phyloP scores from a whole-genome alignment of 2,329 filamentous ascomycete species.

The Trichoderma pleuroti region DNA sequence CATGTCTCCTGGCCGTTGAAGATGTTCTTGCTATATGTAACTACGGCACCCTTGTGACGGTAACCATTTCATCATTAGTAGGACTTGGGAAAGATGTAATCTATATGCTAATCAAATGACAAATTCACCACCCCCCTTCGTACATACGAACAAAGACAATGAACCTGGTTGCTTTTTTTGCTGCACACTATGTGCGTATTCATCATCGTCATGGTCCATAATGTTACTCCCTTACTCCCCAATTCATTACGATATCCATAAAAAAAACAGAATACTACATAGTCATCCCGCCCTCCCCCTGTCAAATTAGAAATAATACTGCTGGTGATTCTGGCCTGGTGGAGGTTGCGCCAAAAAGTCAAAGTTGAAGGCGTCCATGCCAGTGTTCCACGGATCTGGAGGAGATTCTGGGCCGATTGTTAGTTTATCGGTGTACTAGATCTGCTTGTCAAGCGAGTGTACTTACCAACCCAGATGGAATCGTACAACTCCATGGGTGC shows the following conservation, averaged over 20 bases:
- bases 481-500: slow-evolving; percentile 66
- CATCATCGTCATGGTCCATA: neutral
- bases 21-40: neutral
- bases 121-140: neutral
- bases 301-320: slow-evolving; percentile 52
- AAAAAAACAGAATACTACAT: neutral
- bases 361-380: slow-evolving; percentile 56
- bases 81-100: neutral
- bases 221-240: neutral
- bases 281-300: neutral
- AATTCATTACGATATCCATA: neutral
- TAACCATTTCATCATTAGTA: neutral
- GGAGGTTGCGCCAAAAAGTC: slow-evolving; percentile 59
- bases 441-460: neutral
- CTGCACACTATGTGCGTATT: neutral
- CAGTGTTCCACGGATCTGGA: slow-evolving; percentile 54
- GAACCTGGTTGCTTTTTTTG: neutral
- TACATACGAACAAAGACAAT: neutral
- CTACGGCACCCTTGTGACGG: neutral
- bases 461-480: slow-evolving; percentile 64
- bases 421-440: slow-evolving; percentile 15
- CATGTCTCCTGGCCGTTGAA: slow-evolving; percentile 2
- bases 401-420: slow-evolving; percentile 46
- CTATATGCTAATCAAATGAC: neutral
- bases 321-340: slow-evolving; percentile 55